phyloP scores from a whole-genome alignment of 2,329 filamentous ascomycete genomes.

The Trichothecium roseum region DNA sequence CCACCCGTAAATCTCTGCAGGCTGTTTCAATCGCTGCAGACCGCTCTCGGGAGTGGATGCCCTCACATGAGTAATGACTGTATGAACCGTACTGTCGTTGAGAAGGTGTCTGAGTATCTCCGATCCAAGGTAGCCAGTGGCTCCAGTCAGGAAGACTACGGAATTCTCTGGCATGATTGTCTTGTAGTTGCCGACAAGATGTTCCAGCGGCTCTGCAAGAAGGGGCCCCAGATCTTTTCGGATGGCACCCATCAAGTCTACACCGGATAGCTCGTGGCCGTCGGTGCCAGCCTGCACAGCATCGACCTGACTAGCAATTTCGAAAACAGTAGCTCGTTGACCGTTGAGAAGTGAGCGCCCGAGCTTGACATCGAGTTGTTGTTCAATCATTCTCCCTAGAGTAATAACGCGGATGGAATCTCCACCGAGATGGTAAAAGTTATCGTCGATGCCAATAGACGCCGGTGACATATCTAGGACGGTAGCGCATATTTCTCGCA shows the following conservation, averaged over 20 bases:
- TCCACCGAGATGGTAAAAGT: slow-evolving; percentile 14
- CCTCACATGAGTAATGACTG: slow-evolving; percentile 63
- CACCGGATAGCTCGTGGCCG: no score
- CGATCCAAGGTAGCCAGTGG: slow-evolving; percentile 63
- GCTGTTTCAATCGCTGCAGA: slow-evolving; percentile 45
- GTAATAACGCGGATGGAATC: slow-evolving; percentile 21
- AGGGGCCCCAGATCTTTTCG: no score
- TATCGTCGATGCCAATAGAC: slow-evolving; percentile 1
- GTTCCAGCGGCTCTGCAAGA: no score
- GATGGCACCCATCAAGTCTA: no score
- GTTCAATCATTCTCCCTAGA: no score
- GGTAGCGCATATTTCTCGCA: neutral
- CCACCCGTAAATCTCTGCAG: slow-evolving; percentile 6
- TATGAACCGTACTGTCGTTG: slow-evolving; percentile 26
- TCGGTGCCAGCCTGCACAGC: no score
- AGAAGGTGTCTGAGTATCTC: slow-evolving; percentile 68
- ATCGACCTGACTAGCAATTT: no score
- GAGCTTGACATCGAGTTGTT: no score
- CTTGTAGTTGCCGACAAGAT: no score
- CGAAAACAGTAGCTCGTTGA: no score
- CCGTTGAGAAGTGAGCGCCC: no score
- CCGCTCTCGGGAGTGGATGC: slow-evolving; percentile 49
- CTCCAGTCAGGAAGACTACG: slow-evolving; percentile 76
- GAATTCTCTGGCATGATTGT: neutral
- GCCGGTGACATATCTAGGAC: neutral